Evolutionary conservation across 805 yeast species (phyloP).

Genomic region (Metschnikowia orientalis): DNA sequence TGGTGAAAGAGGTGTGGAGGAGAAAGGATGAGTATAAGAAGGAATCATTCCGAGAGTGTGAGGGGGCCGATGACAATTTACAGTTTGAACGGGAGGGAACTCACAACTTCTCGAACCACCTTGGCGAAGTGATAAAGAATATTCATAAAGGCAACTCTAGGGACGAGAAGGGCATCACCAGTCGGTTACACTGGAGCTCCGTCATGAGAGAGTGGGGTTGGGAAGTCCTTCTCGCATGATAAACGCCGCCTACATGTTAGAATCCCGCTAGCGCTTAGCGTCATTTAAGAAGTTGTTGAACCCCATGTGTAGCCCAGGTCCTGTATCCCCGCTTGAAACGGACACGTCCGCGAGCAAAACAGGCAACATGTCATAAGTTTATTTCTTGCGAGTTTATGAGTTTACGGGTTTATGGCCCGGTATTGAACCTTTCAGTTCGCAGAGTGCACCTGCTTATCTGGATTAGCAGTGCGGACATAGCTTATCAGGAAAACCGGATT

Average conservation of each 20-base stretch:
- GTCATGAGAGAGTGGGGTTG: conserved; percentile 76
- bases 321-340: too few species aligned
- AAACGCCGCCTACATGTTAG: background rate
- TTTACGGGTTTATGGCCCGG: too few species aligned
- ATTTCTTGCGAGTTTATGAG: too few species aligned
- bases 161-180: conserved; percentile 37
- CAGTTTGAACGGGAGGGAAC: conserved; percentile 10
- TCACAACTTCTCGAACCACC: conserved; percentile 23
- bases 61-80: conserved; percentile 5
- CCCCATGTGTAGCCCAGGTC: too few species aligned
- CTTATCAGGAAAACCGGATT: too few species aligned
- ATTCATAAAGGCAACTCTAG: conserved; percentile 29
- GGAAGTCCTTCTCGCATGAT: conserved; percentile 51
- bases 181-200: conserved; percentile 61
- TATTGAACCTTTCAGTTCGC: too few species aligned
- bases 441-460: too few species aligned
- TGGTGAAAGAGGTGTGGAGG: conserved; percentile 68
- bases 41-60: conserved; percentile 21
- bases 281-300: too few species aligned
- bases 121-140: conserved; percentile 41
- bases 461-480: too few species aligned
- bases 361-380: too few species aligned
- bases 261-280: too few species aligned
- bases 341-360: too few species aligned
- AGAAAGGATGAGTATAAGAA: conserved; percentile 46